These are phyloP conservation scores for Leccinum uliginosum DNA, from an alignment of 768 basidiomycete species.

Conservation along the genomic window DNA sequence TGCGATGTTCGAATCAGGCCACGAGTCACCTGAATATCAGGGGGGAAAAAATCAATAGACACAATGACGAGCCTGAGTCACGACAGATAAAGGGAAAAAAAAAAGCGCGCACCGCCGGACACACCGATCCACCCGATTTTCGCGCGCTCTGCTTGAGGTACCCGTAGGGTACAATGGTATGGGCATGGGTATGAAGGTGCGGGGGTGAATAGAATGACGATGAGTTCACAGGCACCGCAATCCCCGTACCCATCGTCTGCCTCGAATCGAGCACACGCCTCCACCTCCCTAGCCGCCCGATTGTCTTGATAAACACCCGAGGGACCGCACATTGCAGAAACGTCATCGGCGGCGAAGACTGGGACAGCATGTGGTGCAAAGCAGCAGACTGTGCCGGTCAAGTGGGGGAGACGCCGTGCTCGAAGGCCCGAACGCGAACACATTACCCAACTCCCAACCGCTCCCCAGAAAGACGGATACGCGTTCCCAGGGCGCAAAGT, in stretches of 20 bases:
- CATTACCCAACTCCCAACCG: conserved; percentile 40
- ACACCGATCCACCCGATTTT: too few relatives aligned
- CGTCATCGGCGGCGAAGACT: conserved; percentile 37
- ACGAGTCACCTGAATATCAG: background rate
- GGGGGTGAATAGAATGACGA: too few relatives aligned
- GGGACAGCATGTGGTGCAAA: conserved; percentile 14
- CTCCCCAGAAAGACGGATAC: conserved; percentile 34
- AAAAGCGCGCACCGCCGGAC: too few relatives aligned
- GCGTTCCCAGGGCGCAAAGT: conserved; percentile 58
- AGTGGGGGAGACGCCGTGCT: conserved; percentile 29
- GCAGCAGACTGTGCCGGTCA: conserved; percentile 30
- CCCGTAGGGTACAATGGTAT: too few relatives aligned
- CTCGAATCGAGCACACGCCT: conserved; percentile 66
- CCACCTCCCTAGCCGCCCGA: conserved; percentile 80
- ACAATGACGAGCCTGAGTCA: too few relatives aligned
- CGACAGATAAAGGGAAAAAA: too few relatives aligned
- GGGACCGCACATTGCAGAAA: conserved; percentile 64
- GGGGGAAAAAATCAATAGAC: conserved; percentile 3
- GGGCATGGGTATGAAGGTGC: too few relatives aligned
- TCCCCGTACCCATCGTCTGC: conserved; percentile 32
- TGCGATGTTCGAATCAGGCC: conserved; percentile 17
- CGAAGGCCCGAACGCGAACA: conserved; percentile 34
- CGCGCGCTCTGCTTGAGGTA: too few relatives aligned
- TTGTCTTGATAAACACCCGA: conserved; percentile 73
- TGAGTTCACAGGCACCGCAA: conserved; percentile 41